Conservation (phyloP, 768 basidiomycete species). For the Suillus bovinus region DNA sequence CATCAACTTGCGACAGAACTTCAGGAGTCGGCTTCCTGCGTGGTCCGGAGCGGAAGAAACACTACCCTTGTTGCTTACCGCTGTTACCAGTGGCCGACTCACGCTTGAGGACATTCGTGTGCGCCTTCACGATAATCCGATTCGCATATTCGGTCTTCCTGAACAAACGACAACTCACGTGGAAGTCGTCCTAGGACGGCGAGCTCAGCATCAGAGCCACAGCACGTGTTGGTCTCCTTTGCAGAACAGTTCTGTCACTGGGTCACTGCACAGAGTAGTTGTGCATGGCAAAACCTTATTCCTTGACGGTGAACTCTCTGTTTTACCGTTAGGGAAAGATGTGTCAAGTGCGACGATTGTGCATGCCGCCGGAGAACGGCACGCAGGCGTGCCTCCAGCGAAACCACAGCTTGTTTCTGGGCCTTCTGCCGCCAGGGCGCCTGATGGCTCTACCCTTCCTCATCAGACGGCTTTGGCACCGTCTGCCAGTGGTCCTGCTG, state of each 20-base stretch:
- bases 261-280: constrained; percentile 87
- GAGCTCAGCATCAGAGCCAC: constrained; percentile 52
- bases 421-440: constrained; percentile 34
- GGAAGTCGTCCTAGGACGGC: constrained; percentile 88
- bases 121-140: constrained; percentile 91
- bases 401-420: constrained; percentile 32
- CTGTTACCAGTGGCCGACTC: constrained; percentile 76
- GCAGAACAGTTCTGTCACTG: constrained; percentile 57
- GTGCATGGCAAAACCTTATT: constrained; percentile 87
- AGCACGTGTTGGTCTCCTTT: constrained; percentile 82
- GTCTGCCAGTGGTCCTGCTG: not conserved
- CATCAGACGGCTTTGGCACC: constrained; percentile 15
- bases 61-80: constrained; percentile 83
- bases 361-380: constrained; percentile 38
- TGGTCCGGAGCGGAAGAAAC: constrained; percentile 86
- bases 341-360: constrained; percentile 62
- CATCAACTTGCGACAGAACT: constrained; percentile 70
- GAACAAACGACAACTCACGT: constrained; percentile 86
- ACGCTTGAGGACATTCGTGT: constrained; percentile 79
- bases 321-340: constrained; percentile 64
- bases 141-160: constrained; percentile 86
- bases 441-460: constrained; percentile 17
- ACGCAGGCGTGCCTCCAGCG: constrained; percentile 17
- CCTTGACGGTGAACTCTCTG: constrained; percentile 78
- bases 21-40: constrained; percentile 60